A percentile compares a stretch with the other conserved stretches of the same genome.
Conservation (phyloP, 352 stramenopile genomes). For the Peronospora destructor region DNA sequence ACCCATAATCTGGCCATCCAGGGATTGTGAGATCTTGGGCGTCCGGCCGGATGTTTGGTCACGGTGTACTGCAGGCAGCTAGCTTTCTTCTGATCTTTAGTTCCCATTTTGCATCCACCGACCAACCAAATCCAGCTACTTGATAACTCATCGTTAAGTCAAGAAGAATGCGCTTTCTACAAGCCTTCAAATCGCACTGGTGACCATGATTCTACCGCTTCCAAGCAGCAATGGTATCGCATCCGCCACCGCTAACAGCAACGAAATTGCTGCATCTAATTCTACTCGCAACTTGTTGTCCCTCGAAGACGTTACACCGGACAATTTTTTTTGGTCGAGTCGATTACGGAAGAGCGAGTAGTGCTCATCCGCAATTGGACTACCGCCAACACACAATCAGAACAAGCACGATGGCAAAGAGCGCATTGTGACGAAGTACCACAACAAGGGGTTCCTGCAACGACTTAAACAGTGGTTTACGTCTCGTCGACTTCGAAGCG, state of each 20-base stretch:
- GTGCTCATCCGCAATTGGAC: too few species aligned
- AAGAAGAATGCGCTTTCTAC: background rate
- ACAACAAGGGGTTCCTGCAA: slow-evolving; percentile 15
- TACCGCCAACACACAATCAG: too few species aligned
- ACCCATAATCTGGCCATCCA: too few species aligned
- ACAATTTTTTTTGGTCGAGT: background rate
- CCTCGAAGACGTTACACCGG: slow-evolving; percentile 5
- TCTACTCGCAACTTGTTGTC: slow-evolving; percentile 6
- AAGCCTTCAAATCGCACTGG: slow-evolving; percentile 6
- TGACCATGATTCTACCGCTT: slow-evolving; percentile 6
- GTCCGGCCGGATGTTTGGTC: background rate
- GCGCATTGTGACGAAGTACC: background rate
- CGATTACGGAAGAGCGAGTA: background rate
- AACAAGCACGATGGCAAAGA: too few species aligned
- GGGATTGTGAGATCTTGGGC: background rate
- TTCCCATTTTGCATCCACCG: background rate
- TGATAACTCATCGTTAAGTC: background rate
- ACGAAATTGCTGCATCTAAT: background rate
- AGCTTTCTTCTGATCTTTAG: background rate
- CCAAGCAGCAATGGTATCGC: slow-evolving; percentile 1
- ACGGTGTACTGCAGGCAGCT: background rate
- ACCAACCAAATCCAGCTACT: background rate
- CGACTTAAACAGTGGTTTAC: too few species aligned
- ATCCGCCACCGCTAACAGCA: slow-evolving; percentile 2
- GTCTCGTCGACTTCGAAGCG: background rate